Conservation (phyloP, 2,329 filamentous ascomycete species). For the Hypoxylon sp. region DNA sequence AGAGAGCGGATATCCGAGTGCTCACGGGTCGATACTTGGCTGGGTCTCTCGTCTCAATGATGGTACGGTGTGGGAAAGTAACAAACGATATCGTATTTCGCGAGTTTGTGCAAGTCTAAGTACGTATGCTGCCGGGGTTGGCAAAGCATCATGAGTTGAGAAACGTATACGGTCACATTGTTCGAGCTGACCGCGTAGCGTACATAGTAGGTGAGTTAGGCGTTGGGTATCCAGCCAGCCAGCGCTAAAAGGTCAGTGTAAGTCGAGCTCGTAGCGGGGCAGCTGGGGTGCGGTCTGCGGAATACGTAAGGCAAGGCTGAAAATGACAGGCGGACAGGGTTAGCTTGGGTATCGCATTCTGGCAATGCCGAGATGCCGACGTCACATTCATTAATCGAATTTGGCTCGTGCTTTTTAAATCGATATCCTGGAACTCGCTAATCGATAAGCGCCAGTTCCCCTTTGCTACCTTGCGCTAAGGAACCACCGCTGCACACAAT, state of each 20-base stretch:
- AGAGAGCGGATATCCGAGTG: neutral
- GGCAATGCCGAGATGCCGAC: too few species aligned
- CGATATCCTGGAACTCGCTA: conserved; percentile 24
- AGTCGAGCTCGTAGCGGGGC: conserved; percentile 15
- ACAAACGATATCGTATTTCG: conserved; percentile 1
- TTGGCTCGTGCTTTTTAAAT: conserved; percentile 2
- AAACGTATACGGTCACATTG: conserved; percentile 26
- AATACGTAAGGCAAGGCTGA: conserved; percentile 30
- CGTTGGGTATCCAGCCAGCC: too few species aligned
- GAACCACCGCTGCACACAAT: conserved; percentile 46
- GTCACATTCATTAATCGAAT: conserved; percentile 26
- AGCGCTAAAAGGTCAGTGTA: conserved; percentile 9
- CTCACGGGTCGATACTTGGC: conserved; percentile 1
- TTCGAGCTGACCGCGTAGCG: conserved; percentile 17
- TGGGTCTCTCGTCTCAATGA: conserved; percentile 10
- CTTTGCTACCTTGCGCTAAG: too few species aligned
- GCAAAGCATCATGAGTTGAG: conserved; percentile 28
- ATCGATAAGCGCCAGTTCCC: conserved; percentile 27
- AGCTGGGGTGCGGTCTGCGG: conserved; percentile 5
- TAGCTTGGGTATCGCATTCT: too few species aligned
- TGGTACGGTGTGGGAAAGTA: conserved; percentile 8
- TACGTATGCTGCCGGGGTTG: conserved; percentile 20
- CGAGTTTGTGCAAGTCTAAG: too few species aligned
- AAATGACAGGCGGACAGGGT: neutral
- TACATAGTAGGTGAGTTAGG: too few species aligned